phyloP scores from a whole-genome alignment of 2,329 filamentous ascomycete genomes.

The Calonectria honghensis region DNA sequence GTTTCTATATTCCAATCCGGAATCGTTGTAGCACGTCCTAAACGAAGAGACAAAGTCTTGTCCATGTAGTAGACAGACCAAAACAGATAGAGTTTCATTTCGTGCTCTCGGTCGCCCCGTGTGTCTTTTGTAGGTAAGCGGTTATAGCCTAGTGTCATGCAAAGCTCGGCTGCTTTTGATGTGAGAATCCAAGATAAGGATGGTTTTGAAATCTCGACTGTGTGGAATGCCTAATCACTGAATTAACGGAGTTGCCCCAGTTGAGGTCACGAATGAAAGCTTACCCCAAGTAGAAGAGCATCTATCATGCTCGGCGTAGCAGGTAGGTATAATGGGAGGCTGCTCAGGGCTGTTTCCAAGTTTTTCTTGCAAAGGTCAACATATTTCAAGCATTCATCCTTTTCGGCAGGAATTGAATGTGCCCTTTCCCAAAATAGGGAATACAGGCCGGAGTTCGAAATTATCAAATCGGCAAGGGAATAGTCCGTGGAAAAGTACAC shows the following conservation, averaged over 20 bases:
- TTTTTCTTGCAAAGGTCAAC: constrained; percentile 53
- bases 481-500: constrained; percentile 58
- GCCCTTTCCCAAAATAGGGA: constrained; percentile 55
- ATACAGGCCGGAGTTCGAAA: constrained; percentile 56
- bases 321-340: constrained; percentile 57
- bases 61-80: constrained; percentile 76
- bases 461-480: constrained; percentile 58
- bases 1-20: constrained; percentile 74
- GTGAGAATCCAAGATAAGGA: constrained; percentile 56
- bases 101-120: constrained; percentile 38
- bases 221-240: constrained; percentile 53
- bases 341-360: constrained; percentile 57
- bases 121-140: constrained; percentile 42
- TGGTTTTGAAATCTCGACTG: constrained; percentile 58
- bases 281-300: constrained; percentile 50
- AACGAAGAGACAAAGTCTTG: constrained; percentile 72
- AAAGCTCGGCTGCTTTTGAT: constrained; percentile 57
- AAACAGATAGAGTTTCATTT: constrained; percentile 64
- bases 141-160: constrained; percentile 56
- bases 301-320: constrained; percentile 53
- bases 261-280: too few species aligned
- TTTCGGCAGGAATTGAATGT: neutral
- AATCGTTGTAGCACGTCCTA: constrained; percentile 71
- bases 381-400: constrained; percentile 48
- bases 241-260: neutral